Evolutionary conservation across 176 grass and related monocot genomes (phyloP).

Genomic region (Triticum turgidum): DNA sequence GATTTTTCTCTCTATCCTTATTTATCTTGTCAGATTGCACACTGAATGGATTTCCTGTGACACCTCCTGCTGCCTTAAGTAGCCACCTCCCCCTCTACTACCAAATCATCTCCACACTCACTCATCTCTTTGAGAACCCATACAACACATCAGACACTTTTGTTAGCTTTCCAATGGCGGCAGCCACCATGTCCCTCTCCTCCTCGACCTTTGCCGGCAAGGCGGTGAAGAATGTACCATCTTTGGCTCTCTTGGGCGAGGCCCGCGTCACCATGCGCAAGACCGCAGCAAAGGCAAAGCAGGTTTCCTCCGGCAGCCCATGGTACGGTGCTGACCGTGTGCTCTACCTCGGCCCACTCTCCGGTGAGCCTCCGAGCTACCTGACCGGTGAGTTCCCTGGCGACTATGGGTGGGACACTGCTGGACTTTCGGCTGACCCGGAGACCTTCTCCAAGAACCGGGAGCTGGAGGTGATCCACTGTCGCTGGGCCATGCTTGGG

Average conservation of each 20-base stretch:
- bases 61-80: background rate
- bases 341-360: background rate
- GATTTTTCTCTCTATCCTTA: background rate
- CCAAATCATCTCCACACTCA: background rate
- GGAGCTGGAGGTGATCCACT: background rate
- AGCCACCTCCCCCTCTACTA: background rate
- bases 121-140: background rate
- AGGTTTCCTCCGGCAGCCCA: background rate
- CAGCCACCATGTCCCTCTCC: background rate
- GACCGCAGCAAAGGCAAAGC: background rate
- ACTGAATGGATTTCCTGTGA: background rate
- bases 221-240: background rate
- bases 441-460: background rate
- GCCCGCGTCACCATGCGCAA: background rate
- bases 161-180: background rate
- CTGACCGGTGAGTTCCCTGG: background rate
- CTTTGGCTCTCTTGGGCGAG: background rate
- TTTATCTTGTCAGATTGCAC: background rate
- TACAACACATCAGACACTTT: background rate
- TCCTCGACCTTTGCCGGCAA: background rate
- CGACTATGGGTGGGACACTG: background rate
- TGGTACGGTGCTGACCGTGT: conserved; percentile 2
- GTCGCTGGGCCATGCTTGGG: background rate
- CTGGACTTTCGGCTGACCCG: background rate
- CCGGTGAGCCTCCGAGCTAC: background rate